Base-by-base conservation (phyloP, 345 rosid genomes). In the Arabis hirsuta region DNA sequence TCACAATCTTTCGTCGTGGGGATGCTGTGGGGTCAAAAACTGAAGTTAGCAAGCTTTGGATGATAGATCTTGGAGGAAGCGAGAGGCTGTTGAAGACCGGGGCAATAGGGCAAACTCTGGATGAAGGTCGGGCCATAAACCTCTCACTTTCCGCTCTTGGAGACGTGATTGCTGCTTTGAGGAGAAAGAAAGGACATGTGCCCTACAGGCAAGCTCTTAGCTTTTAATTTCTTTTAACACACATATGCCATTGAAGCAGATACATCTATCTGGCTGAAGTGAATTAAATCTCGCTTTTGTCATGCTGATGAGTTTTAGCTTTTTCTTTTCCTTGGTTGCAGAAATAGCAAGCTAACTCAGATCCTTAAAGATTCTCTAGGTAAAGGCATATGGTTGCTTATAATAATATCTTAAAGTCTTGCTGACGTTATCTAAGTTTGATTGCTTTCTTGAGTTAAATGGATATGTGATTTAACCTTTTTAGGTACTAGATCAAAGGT, bases 41-140 rank as follows among this genome's bases (percentile, higher is more conserved):
- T 55, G 86, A 88, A 80, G 84, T 81, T 51, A 91, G 96, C 90
- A 91, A 91, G 79, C 80, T 94, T 62, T 91, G 98, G 98, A 83
- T 94, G 97, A 88, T 89, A 46, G 98, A 94, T 85, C 97, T 94
- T 2, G 97, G 96, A 73, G 98, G 98, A n/a, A 91, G 97, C 14
- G 96, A 94, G 78, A 76, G 98, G 50, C 75, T 94, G 65, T 48
- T 88, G 46, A 94, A 94, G 81, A 89, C 97, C 0, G 91, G 95
- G 41, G 96, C 96, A 31, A 80, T 78, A 2, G 98, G 98, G 39
- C 91, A 78, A 67, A 91, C 96, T 32, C 81, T 94, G 2, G 96
- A 94, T 51, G 96, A 94, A 72, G 98, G 97, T 62, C 81, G 89
- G 62, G 87, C 95, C 62, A 89, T 94, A 63, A 94, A 94, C 77